These are phyloP conservation scores for Gossypium rotundifolium DNA, from an alignment of 345 rosid species.

Conservation along the genomic window DNA sequence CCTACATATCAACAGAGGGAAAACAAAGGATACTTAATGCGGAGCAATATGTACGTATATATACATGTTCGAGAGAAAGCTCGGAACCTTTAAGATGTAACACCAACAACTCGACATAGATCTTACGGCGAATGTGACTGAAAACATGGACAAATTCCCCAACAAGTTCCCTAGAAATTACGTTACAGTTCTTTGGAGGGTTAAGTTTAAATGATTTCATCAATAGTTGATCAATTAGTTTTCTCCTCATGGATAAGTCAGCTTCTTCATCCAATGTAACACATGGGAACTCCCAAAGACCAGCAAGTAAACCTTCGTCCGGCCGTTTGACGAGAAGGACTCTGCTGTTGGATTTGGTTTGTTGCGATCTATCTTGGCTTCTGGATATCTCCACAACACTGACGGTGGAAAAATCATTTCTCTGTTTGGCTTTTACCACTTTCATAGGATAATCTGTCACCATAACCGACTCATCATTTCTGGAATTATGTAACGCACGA, in stretches of 20 bases:
- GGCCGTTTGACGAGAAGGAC: conserved; percentile 84
- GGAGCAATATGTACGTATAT: background rate
- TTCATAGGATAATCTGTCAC: conserved; percentile 81
- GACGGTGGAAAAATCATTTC: conserved; percentile 60
- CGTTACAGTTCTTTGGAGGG: conserved; percentile 33
- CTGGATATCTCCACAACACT: conserved; percentile 75
- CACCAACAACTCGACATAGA: conserved; percentile 64
- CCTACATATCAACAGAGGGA: conserved; percentile 22
- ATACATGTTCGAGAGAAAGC: background rate
- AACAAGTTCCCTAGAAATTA: conserved; percentile 54
- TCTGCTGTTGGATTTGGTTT: conserved; percentile 37
- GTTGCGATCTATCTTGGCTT: conserved; percentile 17
- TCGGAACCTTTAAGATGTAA: conserved; percentile 52
- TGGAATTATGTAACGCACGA: conserved; percentile 50
- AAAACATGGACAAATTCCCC: conserved; percentile 85
- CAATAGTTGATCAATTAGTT: conserved; percentile 45
- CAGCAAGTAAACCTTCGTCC: conserved; percentile 81
- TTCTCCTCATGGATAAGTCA: conserved; percentile 47
- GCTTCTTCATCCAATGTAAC: conserved; percentile 48
- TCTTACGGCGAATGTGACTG: conserved; percentile 74
- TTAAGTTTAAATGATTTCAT: conserved; percentile 53
- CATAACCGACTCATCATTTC: conserved; percentile 32
- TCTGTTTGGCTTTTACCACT: conserved; percentile 60
- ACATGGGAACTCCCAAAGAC: conserved; percentile 96
- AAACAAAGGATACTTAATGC: background rate